phyloP scores from a whole-genome alignment of 306 rosid genomes.

The Gleditsia sinensis region DNA sequence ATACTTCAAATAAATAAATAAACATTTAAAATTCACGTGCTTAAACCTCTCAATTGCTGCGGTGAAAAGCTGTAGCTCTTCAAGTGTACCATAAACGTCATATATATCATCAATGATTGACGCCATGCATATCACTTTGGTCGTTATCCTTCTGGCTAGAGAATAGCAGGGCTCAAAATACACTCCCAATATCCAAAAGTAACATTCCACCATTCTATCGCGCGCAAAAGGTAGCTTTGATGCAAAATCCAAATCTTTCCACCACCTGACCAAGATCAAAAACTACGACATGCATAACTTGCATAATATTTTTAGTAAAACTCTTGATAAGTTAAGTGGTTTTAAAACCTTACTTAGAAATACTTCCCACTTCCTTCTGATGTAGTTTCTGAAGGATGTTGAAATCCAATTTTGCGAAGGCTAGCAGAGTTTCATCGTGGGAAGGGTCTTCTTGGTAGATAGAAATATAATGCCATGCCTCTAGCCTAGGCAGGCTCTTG shows the following conservation, averaged over 20 bases:
- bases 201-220: no score
- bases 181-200: no score
- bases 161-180: no score
- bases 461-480: constrained; percentile 21
- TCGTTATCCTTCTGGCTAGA: not conserved
- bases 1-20: not conserved
- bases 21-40: not conserved
- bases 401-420: constrained; percentile 43
- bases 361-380: constrained; percentile 30
- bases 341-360: no score
- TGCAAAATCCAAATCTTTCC: not conserved
- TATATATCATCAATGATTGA: not conserved
- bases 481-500: constrained; percentile 23
- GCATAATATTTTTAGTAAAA: no score
- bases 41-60: constrained; percentile 35
- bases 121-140: not conserved
- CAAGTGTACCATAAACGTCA: not conserved
- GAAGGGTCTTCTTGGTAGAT: constrained; percentile 33
- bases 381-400: constrained; percentile 40
- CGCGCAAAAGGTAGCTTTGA: not conserved
- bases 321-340: no score
- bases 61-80: not conserved
- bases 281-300: no score
- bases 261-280: no score
- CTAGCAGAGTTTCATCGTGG: constrained; percentile 17